Percentiles rank a stretch among this genome's conserved stretches.
Conservation (phyloP, 108 stramenopile species). For the Skeletonema menzelii region DNA sequence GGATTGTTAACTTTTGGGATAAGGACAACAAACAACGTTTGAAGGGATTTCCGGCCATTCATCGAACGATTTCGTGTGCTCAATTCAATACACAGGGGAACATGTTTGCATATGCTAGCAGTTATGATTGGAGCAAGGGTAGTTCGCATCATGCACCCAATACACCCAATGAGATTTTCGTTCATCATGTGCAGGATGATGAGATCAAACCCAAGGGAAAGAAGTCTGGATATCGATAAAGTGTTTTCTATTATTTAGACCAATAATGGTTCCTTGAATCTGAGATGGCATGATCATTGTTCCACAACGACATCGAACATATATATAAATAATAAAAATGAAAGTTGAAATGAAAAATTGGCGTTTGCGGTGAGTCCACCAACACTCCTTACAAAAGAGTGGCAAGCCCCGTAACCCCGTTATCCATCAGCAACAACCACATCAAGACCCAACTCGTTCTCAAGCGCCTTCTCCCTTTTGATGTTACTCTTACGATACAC, state of each 20-base stretch:
- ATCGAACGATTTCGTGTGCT: conserved; percentile 76
- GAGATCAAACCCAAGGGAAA: conserved; percentile 91
- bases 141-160: conserved; percentile 52
- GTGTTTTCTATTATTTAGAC: not conserved
- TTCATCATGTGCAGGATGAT: conserved; percentile 81
- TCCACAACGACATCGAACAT: not conserved
- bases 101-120: conserved; percentile 89
- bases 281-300: not conserved
- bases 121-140: conserved; percentile 95
- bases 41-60: conserved; percentile 75
- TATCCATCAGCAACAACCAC: conserved; percentile 1
- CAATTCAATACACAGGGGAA: conserved; percentile 88
- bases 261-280: not conserved
- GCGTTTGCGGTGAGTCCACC: too few species aligned
- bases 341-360: too few species aligned
- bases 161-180: conserved; percentile 79
- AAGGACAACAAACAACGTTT: conserved; percentile 92
- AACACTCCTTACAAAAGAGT: too few species aligned
- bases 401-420: too few species aligned
- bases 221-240: conserved; percentile 37
- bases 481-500: conserved; percentile 1
- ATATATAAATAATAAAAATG: not conserved
- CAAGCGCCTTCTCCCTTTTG: not conserved
- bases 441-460: not conserved
- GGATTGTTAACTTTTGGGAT: conserved; percentile 97